These are phyloP conservation scores for Aspergillus olivimuriae DNA, from an alignment of 495 filamentous ascomycete species.

Conservation along the genomic window DNA sequence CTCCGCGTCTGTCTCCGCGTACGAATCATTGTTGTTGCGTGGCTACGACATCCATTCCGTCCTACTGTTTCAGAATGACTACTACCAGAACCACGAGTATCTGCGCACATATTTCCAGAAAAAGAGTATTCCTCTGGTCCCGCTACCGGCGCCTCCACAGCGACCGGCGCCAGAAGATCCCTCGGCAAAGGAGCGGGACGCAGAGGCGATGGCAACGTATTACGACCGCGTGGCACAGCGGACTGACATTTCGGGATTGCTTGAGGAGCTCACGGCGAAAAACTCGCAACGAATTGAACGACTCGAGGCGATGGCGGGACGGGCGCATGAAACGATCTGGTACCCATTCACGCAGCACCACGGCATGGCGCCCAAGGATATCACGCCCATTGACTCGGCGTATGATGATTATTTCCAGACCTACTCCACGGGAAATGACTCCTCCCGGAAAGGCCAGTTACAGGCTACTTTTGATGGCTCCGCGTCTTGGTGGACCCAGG, in stretches of 20 bases:
- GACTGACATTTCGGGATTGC: conserved; percentile 29
- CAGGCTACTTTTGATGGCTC: conserved; percentile 67
- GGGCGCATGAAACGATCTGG: conserved; percentile 61
- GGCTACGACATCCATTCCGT: conserved; percentile 69
- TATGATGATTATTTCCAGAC: conserved; percentile 70
- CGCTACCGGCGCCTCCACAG: conserved; percentile 48
- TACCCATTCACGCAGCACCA: conserved; percentile 77
- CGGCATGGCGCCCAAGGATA: conserved; percentile 49
- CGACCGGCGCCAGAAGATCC: conserved; percentile 20
- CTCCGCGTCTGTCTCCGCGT: conserved; percentile 65
- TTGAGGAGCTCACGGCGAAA: conserved; percentile 40
- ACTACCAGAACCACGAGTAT: conserved; percentile 61
- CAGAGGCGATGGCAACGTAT: conserved; percentile 50
- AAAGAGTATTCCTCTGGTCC: conserved; percentile 47
- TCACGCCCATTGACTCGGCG: conserved; percentile 68
- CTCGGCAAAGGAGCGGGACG: conserved; percentile 37
- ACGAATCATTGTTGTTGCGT: conserved; percentile 62
- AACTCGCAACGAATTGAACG: conserved; percentile 47
- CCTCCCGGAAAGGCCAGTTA: conserved; percentile 24
- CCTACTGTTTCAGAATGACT: conserved; percentile 52
- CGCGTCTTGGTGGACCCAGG: conserved; percentile 84
- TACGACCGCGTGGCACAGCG: conserved; percentile 39
- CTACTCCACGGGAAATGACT: conserved; percentile 15
- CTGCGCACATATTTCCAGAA: conserved; percentile 55
- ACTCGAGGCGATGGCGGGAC: conserved; percentile 50